These are phyloP conservation scores for Ceratocystis variospora DNA, from an alignment of 2,329 filamentous ascomycete species.

Conservation along the genomic window DNA sequence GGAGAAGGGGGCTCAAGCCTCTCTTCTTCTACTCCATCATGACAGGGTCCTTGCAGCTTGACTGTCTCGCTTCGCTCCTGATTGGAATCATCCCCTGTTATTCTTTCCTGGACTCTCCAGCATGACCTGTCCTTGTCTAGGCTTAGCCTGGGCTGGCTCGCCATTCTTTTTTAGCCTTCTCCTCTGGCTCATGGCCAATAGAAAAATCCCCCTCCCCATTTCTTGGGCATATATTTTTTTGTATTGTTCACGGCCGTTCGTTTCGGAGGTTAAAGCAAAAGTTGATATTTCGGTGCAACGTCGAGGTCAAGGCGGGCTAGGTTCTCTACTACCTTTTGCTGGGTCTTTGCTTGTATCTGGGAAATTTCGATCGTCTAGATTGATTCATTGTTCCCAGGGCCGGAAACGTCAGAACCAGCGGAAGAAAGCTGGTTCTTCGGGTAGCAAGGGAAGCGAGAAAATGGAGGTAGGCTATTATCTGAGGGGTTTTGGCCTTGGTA, in stretches of 20 bases:
- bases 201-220: neutral
- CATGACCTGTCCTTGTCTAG: no score
- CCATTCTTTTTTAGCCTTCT: no score
- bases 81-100: neutral
- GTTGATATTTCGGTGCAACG: neutral
- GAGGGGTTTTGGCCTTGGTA: neutral
- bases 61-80: neutral
- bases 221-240: neutral
- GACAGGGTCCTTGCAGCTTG: neutral
- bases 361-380: neutral
- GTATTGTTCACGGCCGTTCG: neutral
- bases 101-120: no score
- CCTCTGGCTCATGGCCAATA: neutral
- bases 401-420: neutral
- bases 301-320: neutral
- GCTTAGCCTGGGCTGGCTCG: no score
- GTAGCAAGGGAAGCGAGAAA: neutral
- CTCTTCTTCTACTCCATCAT: neutral
- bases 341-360: no score
- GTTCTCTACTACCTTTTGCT: neutral
- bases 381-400: neutral
- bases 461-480: neutral
- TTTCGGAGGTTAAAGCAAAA: neutral
- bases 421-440: neutral
- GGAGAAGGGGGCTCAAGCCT: neutral